Conservation (phyloP, 441 rosid species). For the Euphorbia schlechtendalii region DNA sequence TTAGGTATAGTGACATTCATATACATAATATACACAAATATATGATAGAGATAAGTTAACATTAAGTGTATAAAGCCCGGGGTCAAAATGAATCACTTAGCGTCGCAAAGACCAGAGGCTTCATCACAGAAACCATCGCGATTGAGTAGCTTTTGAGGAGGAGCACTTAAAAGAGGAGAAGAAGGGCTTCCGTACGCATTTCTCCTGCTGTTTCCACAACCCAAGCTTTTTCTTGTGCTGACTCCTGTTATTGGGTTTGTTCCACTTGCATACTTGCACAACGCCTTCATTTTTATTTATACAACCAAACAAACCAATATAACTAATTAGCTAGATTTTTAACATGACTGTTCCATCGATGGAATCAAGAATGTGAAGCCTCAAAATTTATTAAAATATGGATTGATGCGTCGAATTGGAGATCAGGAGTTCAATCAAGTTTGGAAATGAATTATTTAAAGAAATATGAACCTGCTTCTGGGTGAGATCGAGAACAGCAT, state of each 20-base stretch:
- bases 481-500: conserved; percentile 82
- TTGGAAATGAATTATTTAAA: too few relatives aligned
- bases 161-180: conserved; percentile 81
- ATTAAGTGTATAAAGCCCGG: background rate
- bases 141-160: conserved; percentile 69
- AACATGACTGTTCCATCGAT: too few relatives aligned
- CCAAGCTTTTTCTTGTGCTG: conserved; percentile 72
- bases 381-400: too few relatives aligned
- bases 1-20: background rate
- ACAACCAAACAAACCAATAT: too few relatives aligned
- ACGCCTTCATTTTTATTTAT: conserved; percentile 44
- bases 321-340: too few relatives aligned
- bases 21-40: background rate
- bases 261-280: conserved; percentile 95
- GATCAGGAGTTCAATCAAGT: too few relatives aligned
- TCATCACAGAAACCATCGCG: conserved; percentile 86
- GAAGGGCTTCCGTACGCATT: conserved; percentile 91
- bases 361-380: too few relatives aligned
- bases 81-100: conserved; percentile 23
- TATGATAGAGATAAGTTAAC: background rate
- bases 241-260: conserved; percentile 78
- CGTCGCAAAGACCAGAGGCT: conserved; percentile 65
- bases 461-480: conserved; percentile 59
- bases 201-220: conserved; percentile 73
- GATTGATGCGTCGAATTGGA: too few relatives aligned